These are phyloP conservation scores for Yarrowia yakushimensis DNA, from an alignment of 805 yeast genomes.

Conservation along the genomic window DNA sequence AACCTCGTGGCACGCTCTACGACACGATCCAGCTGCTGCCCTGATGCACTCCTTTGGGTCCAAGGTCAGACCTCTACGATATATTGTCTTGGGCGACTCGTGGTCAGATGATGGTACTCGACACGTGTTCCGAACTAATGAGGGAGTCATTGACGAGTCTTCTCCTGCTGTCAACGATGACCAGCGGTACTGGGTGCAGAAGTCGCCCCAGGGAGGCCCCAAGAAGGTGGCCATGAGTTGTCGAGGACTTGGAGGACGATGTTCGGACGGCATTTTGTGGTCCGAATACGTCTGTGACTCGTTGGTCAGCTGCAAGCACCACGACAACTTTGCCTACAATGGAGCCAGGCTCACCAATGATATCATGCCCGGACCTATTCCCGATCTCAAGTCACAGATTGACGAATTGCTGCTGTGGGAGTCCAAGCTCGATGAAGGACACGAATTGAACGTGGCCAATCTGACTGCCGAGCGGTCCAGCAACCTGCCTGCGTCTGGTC, in stretches of 20 bases:
- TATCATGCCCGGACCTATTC: conserved; percentile 12
- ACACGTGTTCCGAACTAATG: background rate
- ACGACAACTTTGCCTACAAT: conserved; percentile 7
- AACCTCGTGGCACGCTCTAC: conserved; percentile 12
- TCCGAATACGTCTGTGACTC: conserved; percentile 14
- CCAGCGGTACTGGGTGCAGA: conserved; percentile 18
- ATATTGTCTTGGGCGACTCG: conserved; percentile 19
- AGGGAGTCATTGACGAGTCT: background rate
- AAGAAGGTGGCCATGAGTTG: conserved; percentile 23
- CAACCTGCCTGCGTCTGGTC: background rate
- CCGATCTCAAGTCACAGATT: conserved; percentile 20
- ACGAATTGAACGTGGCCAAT: conserved; percentile 1
- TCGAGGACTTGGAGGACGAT: conserved; percentile 9
- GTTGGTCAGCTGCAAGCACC: conserved; percentile 1
- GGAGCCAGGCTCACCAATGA: conserved; percentile 20
- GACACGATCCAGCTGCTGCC: conserved; percentile 15
- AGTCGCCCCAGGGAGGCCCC: conserved; percentile 18
- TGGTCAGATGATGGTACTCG: conserved; percentile 18
- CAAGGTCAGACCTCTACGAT: conserved; percentile 12
- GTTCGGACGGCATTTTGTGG: conserved; percentile 14
- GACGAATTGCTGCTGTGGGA: conserved; percentile 12
- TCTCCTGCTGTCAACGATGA: conserved; percentile 3
- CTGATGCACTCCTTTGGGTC: conserved; percentile 23
- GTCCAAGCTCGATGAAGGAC: background rate
- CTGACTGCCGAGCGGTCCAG: background rate